Percentiles rank a stretch among this genome's conserved stretches.
Conservation (phyloP, 2,329 filamentous ascomycete genomes). For the Ceratocystis smalleyi region DNA sequence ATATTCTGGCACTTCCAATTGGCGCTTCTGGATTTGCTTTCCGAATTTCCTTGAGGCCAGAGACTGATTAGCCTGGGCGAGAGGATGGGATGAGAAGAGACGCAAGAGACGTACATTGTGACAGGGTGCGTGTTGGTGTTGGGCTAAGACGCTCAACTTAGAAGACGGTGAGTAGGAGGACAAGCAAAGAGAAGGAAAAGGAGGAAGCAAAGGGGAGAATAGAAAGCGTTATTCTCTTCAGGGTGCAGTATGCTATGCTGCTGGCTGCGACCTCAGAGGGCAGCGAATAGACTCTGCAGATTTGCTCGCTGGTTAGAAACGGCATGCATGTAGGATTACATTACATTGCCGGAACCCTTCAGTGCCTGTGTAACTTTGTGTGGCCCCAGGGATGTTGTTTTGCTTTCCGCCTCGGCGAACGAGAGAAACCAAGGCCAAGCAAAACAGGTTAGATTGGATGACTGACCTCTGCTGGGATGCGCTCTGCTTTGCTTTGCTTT, state of each 20-base stretch:
- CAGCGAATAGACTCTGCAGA: neutral
- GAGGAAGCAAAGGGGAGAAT: neutral
- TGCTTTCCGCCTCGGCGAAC: neutral
- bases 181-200: neutral
- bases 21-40: slow-evolving; percentile 97
- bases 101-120: neutral
- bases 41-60: slow-evolving; percentile 74
- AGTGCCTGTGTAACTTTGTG: neutral
- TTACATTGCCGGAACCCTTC: neutral
- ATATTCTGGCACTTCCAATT: slow-evolving; percentile 98
- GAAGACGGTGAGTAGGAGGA: neutral
- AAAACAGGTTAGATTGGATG: too few species aligned
- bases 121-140: neutral
- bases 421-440: too few species aligned
- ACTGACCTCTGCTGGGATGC: too few species aligned
- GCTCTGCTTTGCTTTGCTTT: too few species aligned
- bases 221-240: too few species aligned
- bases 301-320: neutral
- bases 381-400: neutral
- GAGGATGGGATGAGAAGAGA: neutral
- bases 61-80: neutral
- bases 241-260: too few species aligned
- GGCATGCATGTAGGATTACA: neutral
- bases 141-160: neutral
- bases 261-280: too few species aligned